Evolutionary conservation across 2,329 filamentous ascomycete genomes (phyloP), one percentile per base, ranked within the genome.

Genomic region (Trichoderma oligosporum): DNA sequence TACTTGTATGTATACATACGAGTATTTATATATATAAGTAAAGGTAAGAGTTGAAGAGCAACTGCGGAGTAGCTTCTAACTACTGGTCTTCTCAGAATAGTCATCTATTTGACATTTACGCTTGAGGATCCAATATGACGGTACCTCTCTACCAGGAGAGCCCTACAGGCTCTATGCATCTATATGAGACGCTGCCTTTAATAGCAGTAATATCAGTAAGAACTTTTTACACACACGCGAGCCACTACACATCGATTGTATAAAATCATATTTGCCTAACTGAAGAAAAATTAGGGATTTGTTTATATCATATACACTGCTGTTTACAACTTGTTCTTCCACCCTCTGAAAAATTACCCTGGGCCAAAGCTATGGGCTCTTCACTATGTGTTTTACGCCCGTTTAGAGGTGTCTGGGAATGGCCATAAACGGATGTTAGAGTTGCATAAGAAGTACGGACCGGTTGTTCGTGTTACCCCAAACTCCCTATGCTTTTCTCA

Each of bases 271-370:
- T 35, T n/a, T 11, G 6, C 5, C 31, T 46, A 1, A 35, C 24
- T 33, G n/a, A n/a, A 22, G 3, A 8, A 46, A n/a, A 4, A 38
- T 18, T 33, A 56, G 54, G 44, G 24, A 7, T 20, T 56, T n/a
- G n/a, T 56, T n/a, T 58, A 53, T 22, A 11, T 45, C 18, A 18
- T 25, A 18, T 42, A 33, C 29, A 39, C 38, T 14, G 36, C 9
- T 5, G 12, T 58, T 18, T 60, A 57, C 16, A 57, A 57, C 20
- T n/a, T 53, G 3, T 53, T 58, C 36, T 59, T 59, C n/a, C 57
- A 59, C 4, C 57, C 57, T 25, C 45, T 59, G 2, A 48, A 29
- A 11, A 48, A 57, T 0, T 59, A 36, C 12, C 57, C 57, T 0
- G 57, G 57, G 2, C 57, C 57, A 4, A 49, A 38, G 14, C 38